A percentile compares a stretch with the other conserved stretches of the same genome.
Conservation (phyloP, 2,329 filamentous ascomycete species). For the Bipolaris gigantea region DNA sequence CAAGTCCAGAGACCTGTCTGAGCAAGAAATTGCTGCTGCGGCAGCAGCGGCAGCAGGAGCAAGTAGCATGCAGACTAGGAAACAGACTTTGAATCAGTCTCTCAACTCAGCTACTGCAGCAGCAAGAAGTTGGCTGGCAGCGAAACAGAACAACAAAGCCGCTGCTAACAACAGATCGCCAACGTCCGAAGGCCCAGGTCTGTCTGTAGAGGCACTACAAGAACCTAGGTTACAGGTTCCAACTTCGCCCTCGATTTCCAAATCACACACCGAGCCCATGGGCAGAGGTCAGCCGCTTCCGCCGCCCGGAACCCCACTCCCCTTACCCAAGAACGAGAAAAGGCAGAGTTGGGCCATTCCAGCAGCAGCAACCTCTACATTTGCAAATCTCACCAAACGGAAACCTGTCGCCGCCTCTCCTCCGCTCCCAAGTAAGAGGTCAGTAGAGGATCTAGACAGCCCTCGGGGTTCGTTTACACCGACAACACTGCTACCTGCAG, state of each 20-base stretch:
- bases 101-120: constrained; percentile 56
- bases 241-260: constrained; percentile 6
- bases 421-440: constrained; percentile 7
- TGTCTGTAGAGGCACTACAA: constrained; percentile 11
- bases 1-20: constrained; percentile 24
- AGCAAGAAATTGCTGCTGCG: constrained; percentile 27
- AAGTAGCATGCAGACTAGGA: constrained; percentile 18
- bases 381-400: constrained; percentile 59
- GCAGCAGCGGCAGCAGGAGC: constrained; percentile 26
- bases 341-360: constrained; percentile 53
- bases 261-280: constrained; percentile 66
- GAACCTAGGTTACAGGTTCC: constrained; percentile 8
- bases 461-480: constrained; percentile 3
- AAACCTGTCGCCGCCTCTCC: constrained; percentile 54
- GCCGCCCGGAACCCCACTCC: constrained; percentile 77
- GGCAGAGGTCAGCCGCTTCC: constrained; percentile 81
- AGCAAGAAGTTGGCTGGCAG: constrained; percentile 63
- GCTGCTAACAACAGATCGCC: constrained; percentile 14
- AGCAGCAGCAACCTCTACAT: constrained; percentile 44
- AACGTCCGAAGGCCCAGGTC: constrained; percentile 15
- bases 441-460: constrained; percentile 14
- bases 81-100: constrained; percentile 40
- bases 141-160: constrained; percentile 45
- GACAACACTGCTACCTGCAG: constrained; percentile 7
- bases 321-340: constrained; percentile 64